A percentile compares a stretch with the other conserved stretches of the same genome.
Conservation (phyloP, 108 stramenopile species). For the Epithemia pelagica region DNA sequence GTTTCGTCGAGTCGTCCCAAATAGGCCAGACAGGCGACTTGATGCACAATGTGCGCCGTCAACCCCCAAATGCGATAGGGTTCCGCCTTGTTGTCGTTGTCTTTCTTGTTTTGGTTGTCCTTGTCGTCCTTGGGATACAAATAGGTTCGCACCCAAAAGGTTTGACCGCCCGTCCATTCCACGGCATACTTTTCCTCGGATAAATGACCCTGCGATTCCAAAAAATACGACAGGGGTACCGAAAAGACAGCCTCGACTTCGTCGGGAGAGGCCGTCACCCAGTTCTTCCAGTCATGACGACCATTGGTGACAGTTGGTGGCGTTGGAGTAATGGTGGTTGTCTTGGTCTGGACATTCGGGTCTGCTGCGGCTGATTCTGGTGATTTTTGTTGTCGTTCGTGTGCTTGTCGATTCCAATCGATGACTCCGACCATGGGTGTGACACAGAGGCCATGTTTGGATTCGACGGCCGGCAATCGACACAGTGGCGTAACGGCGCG, state of each 20-base stretch:
- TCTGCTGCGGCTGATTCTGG: conserved; percentile 22
- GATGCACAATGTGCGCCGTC: conserved; percentile 54
- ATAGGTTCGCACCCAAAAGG: conserved; percentile 51
- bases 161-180: conserved; percentile 25
- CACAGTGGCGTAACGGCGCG: conserved; percentile 25
- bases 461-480: conserved; percentile 39
- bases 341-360: conserved; percentile 9
- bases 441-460: conserved; percentile 43
- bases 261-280: conserved; percentile 26
- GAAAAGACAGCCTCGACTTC: conserved; percentile 69
- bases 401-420: neutral
- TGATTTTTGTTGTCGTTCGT: neutral
- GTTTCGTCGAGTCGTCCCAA: neutral
- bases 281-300: conserved; percentile 6
- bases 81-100: conserved; percentile 16
- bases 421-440: conserved; percentile 51
- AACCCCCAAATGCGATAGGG: conserved; percentile 40
- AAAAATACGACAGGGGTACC: conserved; percentile 45
- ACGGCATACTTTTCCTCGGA: conserved; percentile 15
- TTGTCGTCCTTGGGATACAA: too few relatives aligned
- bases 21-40: conserved; percentile 37
- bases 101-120: conserved; percentile 9
- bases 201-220: conserved; percentile 7
- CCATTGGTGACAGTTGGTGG: neutral
- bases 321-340: neutral